Evolutionary conservation across 2,329 filamentous ascomycete genomes (phyloP).

Genomic region (Aspergillus sergii): DNA sequence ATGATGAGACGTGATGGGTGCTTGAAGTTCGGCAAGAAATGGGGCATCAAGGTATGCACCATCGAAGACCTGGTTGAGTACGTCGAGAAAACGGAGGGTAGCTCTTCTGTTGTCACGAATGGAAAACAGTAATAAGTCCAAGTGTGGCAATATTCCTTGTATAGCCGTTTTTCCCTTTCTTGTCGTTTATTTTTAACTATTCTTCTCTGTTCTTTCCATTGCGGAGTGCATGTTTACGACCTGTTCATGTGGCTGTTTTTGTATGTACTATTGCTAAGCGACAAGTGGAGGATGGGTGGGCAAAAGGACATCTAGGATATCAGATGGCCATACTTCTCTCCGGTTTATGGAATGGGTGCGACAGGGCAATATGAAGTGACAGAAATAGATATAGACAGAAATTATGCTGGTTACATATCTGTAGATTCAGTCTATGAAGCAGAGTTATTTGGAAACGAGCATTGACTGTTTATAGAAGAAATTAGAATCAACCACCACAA

Average conservation of each 20-base stretch:
- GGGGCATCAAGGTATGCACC: slow-evolving; percentile 90
- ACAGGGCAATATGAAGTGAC: neutral
- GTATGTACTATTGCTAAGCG: neutral
- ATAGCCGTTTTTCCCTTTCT: slow-evolving; percentile 7
- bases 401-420: neutral
- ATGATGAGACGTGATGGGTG: slow-evolving; percentile 94
- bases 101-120: slow-evolving; percentile 30
- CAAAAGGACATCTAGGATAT: neutral
- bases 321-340: neutral
- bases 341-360: neutral
- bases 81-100: slow-evolving; percentile 72
- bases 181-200: neutral
- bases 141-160: neutral
- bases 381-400: neutral
- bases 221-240: slow-evolving; percentile 6
- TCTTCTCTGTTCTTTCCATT: slow-evolving; percentile 3
- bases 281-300: neutral
- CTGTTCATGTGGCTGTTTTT: neutral
- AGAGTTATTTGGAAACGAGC: neutral
- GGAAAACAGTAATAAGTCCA: slow-evolving; percentile 35
- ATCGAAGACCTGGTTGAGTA: slow-evolving; percentile 87
- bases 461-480: neutral
- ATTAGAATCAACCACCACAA: neutral
- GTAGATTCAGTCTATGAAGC: neutral
- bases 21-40: slow-evolving; percentile 82